Evolutionary conservation across 2,329 filamentous ascomycete genomes (phyloP).

Genomic region (Hypoxylon sp.): DNA sequence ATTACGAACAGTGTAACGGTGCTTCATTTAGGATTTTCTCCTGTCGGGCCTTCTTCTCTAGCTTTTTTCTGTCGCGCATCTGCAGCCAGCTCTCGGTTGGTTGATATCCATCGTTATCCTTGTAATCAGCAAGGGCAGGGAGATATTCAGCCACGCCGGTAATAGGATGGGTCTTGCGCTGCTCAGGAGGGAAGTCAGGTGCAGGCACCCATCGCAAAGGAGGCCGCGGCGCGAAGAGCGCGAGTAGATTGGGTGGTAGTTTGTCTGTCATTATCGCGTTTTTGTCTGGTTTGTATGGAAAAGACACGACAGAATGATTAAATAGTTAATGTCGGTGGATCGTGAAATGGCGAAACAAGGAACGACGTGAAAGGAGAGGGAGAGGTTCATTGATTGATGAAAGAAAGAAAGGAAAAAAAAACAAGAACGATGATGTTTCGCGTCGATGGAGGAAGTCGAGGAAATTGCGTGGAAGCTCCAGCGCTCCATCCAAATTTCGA

Average conservation of each 20-base stretch:
- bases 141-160: conserved; percentile 82
- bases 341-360: conserved; percentile 29
- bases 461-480: conserved; percentile 42
- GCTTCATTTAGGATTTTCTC: conserved; percentile 76
- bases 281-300: conserved; percentile 1
- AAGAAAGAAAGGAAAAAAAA: conserved; percentile 24
- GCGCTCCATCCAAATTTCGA: conserved; percentile 29
- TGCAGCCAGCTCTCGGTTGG: conserved; percentile 96
- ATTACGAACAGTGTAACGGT: conserved; percentile 72
- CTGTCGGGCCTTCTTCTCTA: conserved; percentile 81
- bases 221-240: conserved; percentile 94
- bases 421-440: conserved; percentile 45
- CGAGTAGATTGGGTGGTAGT: conserved; percentile 90
- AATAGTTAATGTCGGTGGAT: conserved; percentile 5
- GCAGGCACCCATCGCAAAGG: conserved; percentile 91
- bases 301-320: conserved; percentile 11
- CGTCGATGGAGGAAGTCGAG: conserved; percentile 45
- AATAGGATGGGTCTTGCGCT: conserved; percentile 81
- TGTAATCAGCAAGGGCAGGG: conserved; percentile 80
- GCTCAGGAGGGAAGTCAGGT: conserved; percentile 84
- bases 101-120: conserved; percentile 80
- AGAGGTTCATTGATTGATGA: conserved; percentile 42
- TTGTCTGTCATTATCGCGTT: conserved; percentile 87
- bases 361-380: conserved; percentile 36
- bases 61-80: conserved; percentile 84